Conservation (phyloP, 768 basidiomycete genomes). For the Phanerodontia chrysosporium region DNA sequence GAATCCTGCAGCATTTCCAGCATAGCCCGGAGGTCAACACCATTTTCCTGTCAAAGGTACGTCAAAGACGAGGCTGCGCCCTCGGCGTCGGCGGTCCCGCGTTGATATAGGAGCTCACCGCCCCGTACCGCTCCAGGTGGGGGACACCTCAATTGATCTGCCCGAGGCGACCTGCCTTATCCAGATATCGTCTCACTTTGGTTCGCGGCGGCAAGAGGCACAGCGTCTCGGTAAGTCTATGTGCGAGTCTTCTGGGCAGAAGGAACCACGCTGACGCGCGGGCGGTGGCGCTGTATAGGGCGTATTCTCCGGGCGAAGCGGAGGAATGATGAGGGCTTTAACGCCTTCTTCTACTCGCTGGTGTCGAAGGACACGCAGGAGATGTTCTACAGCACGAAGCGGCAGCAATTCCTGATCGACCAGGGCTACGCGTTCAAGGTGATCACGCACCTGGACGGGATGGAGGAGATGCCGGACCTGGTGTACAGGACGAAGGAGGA, state of each 20-base stretch:
- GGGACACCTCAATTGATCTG: constrained; percentile 97
- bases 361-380: constrained; percentile 99
- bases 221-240: constrained; percentile 75
- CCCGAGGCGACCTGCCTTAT: constrained; percentile 99
- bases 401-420: constrained; percentile 97
- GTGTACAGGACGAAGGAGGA: constrained; percentile 90
- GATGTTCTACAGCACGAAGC: constrained; percentile 99
- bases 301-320: constrained; percentile 96
- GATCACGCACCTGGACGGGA: constrained; percentile 93
- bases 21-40: constrained; percentile 94
- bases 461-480: constrained; percentile 79
- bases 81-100: background rate
- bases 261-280: background rate
- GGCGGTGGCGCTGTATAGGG: constrained; percentile 39
- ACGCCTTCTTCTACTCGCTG: constrained; percentile 98
- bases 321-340: constrained; percentile 98
- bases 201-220: constrained; percentile 95
- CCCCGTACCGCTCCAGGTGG: constrained; percentile 56
- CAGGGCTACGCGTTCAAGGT: constrained; percentile 99
- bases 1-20: constrained; percentile 93
- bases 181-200: constrained; percentile 99
- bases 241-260: background rate
- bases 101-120: constrained; percentile 2
- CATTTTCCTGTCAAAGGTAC: constrained; percentile 94
- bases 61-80: constrained; percentile 13